These are phyloP conservation scores for Gossypium lobatum DNA, from an alignment of 441 rosid genomes.

Conservation along the genomic window DNA sequence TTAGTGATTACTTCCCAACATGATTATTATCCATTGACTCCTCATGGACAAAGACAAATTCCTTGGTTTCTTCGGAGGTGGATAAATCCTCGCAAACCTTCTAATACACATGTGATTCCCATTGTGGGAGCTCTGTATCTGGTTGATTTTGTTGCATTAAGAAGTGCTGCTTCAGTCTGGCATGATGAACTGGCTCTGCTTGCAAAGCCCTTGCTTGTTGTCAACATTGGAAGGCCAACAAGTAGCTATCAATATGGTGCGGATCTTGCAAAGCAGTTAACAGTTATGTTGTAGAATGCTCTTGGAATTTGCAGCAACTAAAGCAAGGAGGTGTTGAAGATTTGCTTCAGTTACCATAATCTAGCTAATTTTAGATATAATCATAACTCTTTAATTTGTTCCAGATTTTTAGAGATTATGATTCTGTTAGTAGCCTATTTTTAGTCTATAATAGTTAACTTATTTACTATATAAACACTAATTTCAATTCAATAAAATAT, in stretches of 20 bases:
- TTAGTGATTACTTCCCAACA: conserved; percentile 56
- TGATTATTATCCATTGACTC: conserved; percentile 52
- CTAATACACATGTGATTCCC: conserved; percentile 53
- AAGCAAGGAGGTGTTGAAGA: too few species aligned
- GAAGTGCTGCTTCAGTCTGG: conserved; percentile 42
- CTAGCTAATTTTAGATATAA: too few species aligned
- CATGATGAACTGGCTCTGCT: conserved; percentile 39
- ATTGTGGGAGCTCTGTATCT: conserved; percentile 62
- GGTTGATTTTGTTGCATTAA: conserved; percentile 39
- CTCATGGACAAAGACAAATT: conserved; percentile 42
- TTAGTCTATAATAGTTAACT: too few species aligned
- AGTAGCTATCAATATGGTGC: conserved; percentile 22
- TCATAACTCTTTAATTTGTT: too few species aligned
- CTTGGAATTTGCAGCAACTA: too few species aligned
- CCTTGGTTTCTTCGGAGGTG: conserved; percentile 51
- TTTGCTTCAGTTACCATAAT: too few species aligned
- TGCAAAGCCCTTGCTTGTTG: conserved; percentile 56
- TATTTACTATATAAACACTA: too few species aligned
- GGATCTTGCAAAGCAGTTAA: conserved; percentile 14
- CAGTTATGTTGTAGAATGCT: too few species aligned
- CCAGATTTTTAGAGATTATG: too few species aligned
- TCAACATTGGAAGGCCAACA: conserved; percentile 64
- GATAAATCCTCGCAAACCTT: conserved; percentile 55
- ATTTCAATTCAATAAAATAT: too few species aligned
- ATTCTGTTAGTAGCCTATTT: too few species aligned